A percentile compares a stretch with the other conserved stretches of the same genome.
Evolutionary conservation across 805 yeast species (phyloP).

Genomic region (Starmerella potacharoeniae): DNA sequence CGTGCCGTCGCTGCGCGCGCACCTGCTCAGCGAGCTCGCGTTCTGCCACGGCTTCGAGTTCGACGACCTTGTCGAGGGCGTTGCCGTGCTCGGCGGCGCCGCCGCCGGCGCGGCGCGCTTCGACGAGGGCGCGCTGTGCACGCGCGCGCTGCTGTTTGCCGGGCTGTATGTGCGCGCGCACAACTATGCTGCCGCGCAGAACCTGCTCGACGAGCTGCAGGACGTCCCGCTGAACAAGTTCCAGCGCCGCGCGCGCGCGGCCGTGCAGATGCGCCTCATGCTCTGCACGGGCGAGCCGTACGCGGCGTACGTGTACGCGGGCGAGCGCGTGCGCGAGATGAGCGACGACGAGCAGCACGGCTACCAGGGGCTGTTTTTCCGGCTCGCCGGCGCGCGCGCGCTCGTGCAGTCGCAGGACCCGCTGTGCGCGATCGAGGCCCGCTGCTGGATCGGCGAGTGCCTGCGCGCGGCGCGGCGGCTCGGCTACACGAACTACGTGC

Average conservation of each 20-base stretch:
- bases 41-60: background rate
- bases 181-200: background rate
- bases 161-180: background rate
- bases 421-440: background rate
- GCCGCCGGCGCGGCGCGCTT: background rate
- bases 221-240: background rate
- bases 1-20: background rate
- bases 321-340: background rate
- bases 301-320: background rate
- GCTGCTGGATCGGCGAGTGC: background rate
- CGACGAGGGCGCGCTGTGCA: background rate
- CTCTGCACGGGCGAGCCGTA: background rate
- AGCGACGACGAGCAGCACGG: background rate
- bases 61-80: background rate
- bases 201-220: background rate
- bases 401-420: constrained; percentile 4
- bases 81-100: background rate
- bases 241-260: background rate
- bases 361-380: background rate
- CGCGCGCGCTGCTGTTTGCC: background rate
- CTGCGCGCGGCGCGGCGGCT: background rate
- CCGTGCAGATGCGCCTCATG: background rate
- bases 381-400: background rate
- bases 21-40: background rate
- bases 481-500: background rate